Percentiles rank a stretch among this genome's conserved stretches.
Evolutionary conservation across 2,329 filamentous ascomycete genomes (phyloP).

Genomic region (Macroventuria anomochaeta): DNA sequence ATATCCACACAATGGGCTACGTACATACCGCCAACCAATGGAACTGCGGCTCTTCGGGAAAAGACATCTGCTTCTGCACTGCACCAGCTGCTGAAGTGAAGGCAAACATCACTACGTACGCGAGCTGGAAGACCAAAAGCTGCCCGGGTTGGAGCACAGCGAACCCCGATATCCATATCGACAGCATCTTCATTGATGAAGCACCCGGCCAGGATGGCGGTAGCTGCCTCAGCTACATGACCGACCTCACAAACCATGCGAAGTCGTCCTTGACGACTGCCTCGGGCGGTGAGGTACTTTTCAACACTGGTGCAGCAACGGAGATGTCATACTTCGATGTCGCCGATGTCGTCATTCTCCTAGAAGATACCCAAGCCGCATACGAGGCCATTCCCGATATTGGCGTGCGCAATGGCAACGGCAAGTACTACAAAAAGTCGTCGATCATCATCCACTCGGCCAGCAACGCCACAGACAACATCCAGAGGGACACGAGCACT

Average conservation of each 20-base stretch:
- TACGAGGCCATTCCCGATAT: conserved; percentile 16
- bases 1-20: conserved; percentile 18
- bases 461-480: conserved; percentile 7
- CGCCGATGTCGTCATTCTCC: conserved; percentile 10
- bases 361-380: background rate
- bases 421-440: conserved; percentile 11
- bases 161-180: conserved; percentile 13
- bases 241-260: conserved; percentile 8
- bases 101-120: conserved; percentile 17
- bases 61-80: conserved; percentile 14
- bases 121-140: conserved; percentile 5
- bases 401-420: conserved; percentile 14
- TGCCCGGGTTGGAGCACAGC: conserved; percentile 11
- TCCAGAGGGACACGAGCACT: conserved; percentile 14
- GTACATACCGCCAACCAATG: conserved; percentile 15
- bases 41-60: background rate
- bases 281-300: conserved; percentile 14
- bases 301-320: conserved; percentile 11
- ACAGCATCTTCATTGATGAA: conserved; percentile 19
- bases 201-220: conserved; percentile 10
- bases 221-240: conserved; percentile 14
- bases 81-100: conserved; percentile 11
- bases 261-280: conserved; percentile 8
- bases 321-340: conserved; percentile 13
- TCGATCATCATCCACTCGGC: conserved; percentile 14